These are phyloP conservation scores for Kodamaea fukazawae DNA, from an alignment of 805 yeast species.

Conservation along the genomic window DNA sequence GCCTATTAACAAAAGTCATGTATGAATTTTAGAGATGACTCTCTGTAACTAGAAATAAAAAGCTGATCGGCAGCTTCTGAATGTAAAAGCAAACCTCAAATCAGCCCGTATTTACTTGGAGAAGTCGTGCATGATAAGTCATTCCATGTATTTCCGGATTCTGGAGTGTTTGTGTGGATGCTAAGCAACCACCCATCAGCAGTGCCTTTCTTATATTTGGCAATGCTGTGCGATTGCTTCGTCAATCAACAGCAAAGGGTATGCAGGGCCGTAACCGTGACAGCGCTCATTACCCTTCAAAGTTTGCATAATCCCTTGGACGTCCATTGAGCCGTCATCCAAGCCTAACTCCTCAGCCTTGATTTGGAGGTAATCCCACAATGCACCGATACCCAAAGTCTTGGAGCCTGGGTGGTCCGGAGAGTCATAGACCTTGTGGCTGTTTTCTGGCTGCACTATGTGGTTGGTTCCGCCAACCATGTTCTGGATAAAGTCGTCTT, in stretches of 20 bases:
- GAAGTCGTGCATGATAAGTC: too few relatives aligned
- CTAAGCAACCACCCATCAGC: too few relatives aligned
- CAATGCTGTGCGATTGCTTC: constrained; percentile 24
- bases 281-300: constrained; percentile 71
- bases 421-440: constrained; percentile 33
- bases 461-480: constrained; percentile 28
- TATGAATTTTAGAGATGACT: too few relatives aligned
- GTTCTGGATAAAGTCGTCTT: constrained; percentile 31
- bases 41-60: too few relatives aligned
- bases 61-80: too few relatives aligned
- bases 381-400: constrained; percentile 69
- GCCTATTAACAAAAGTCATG: too few relatives aligned
- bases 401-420: constrained; percentile 43
- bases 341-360: constrained; percentile 44
- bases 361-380: constrained; percentile 72
- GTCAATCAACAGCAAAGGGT: constrained; percentile 46
- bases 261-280: constrained; percentile 78
- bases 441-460: constrained; percentile 16
- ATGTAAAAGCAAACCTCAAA: too few relatives aligned
- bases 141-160: too few relatives aligned
- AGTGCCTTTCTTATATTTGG: constrained; percentile 1
- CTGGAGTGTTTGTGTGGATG: too few relatives aligned
- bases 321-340: constrained; percentile 50
- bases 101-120: too few relatives aligned
- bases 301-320: constrained; percentile 53